These are phyloP conservation scores for Boletus fagicola DNA, from an alignment of 768 basidiomycete genomes.

Conservation along the genomic window DNA sequence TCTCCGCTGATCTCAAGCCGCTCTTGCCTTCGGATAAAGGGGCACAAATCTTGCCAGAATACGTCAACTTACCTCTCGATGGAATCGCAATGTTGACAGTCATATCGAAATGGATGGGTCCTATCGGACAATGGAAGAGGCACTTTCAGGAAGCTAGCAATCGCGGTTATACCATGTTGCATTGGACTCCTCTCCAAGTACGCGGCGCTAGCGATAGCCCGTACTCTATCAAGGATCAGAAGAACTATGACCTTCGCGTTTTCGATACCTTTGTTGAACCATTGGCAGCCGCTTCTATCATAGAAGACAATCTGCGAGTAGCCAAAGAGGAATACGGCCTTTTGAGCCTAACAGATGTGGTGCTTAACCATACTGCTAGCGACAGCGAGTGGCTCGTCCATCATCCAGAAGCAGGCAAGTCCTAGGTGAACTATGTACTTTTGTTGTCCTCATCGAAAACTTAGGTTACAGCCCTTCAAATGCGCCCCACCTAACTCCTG, in stretches of 20 bases:
- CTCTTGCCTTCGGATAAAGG: conserved; percentile 55
- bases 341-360: conserved; percentile 89
- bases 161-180: conserved; percentile 97
- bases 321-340: conserved; percentile 87
- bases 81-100: conserved; percentile 86
- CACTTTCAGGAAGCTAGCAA: conserved; percentile 83
- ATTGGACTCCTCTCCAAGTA: conserved; percentile 94
- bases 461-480: conserved; percentile 88
- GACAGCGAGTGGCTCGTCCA: conserved; percentile 89
- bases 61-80: conserved; percentile 76
- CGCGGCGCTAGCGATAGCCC: conserved; percentile 88
- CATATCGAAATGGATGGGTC: conserved; percentile 98
- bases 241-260: conserved; percentile 74
- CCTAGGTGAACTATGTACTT: neutral
- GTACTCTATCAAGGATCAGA: conserved; percentile 90
- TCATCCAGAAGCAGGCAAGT: conserved; percentile 92
- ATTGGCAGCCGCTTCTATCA: conserved; percentile 52
- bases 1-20: conserved; percentile 52
- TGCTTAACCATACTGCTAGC: conserved; percentile 95
- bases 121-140: conserved; percentile 68
- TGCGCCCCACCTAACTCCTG: conserved; percentile 89
- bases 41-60: conserved; percentile 46
- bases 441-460: conserved; percentile 3
- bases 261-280: conserved; percentile 46
- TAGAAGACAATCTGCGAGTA: conserved; percentile 62